A percentile compares a stretch with the other conserved stretches of the same genome.
Conservation (phyloP, 257 asterid genomes). For the Solanum pinnatisectum region DNA sequence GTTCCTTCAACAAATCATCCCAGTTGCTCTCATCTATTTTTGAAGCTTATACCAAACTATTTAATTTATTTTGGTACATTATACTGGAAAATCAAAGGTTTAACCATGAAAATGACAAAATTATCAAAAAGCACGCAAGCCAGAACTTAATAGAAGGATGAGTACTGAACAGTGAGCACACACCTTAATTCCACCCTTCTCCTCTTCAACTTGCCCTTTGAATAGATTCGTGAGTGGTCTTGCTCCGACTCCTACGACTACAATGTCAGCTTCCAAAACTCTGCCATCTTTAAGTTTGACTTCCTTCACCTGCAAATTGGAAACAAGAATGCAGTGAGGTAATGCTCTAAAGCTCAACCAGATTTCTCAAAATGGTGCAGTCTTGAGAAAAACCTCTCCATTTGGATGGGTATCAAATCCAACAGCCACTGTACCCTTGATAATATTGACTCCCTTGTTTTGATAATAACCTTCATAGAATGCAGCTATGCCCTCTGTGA, state of each 20-base stretch:
- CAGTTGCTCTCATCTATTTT: neutral
- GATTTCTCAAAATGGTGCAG: neutral
- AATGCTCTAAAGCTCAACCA: neutral
- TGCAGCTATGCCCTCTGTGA: slow-evolving; percentile 85
- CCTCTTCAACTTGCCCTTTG: slow-evolving; percentile 88
- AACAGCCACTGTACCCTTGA: slow-evolving; percentile 92
- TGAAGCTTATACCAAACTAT: neutral
- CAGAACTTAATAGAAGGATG: neutral
- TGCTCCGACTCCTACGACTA: slow-evolving; percentile 94
- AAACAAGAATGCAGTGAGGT: neutral
- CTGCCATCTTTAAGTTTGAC: slow-evolving; percentile 91
- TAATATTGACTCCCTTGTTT: slow-evolving; percentile 73
- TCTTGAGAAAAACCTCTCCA: slow-evolving; percentile 53
- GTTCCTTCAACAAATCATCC: neutral
- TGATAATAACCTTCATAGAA: slow-evolving; percentile 80
- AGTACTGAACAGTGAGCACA: slow-evolving; percentile 1
- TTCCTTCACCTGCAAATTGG: slow-evolving; percentile 53
- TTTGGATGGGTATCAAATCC: slow-evolving; percentile 61
- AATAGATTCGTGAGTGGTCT: slow-evolving; percentile 58
- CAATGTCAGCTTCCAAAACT: slow-evolving; percentile 85
- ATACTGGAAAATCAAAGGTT: neutral
- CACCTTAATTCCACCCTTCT: slow-evolving; percentile 94
- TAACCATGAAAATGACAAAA: neutral
- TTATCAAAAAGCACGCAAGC: neutral
- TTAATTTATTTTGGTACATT: neutral